Base-by-base conservation (phyloP, 2,329 filamentous ascomycete genomes). In the Diaporthe velutina region DNA sequence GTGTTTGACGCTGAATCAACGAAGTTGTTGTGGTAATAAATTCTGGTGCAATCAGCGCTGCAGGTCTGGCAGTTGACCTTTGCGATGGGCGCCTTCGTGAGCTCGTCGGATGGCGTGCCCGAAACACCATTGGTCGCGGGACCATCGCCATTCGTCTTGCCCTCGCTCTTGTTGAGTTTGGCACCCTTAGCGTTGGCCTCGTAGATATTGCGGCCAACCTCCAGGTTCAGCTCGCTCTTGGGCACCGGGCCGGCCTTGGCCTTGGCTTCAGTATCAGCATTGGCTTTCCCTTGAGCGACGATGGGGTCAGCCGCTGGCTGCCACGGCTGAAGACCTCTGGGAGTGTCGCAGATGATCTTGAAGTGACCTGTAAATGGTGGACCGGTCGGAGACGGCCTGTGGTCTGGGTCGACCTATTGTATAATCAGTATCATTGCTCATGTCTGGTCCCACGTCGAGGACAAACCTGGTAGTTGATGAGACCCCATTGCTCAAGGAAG, bases 321-420 rank as follows among this genome's bases (percentile, higher is more conserved):
- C 91, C 96, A 98, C 33, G 96, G 94, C 83, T 98, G 96, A 70
- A 99, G 90, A 50, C 97, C 97, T 75, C 97, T 93, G 71, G 97
- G 97, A 0, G 97, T 99, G 83, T 99, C 97, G 81, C 95, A 97
- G 73, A 96, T 96, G 76, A 98, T 93, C 83, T 95, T 94, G 90
- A 99, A 99, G 83, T 99, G 97, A 52, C 97, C 97, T 5, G 97
- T 99, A 81, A 98, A 98, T 9, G 97, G 97, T 4, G 97, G 96
- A 1, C 96, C 96, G 78, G 98, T 96, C 83, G 96, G 97, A 2
- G 97, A 98, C 13, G 97, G 97, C 74, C 97, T 91, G 78, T 97
- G 96, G 82, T 98, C 96, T 40, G 96, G 95, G 84, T 99, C 97
- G 80, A 99, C 96, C 96, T 98, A 50, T 71, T 28, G 28, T 25